Evolutionary conservation across 495 filamentous ascomycete genomes (phyloP), one percentile per base, ranked within the genome.

Genomic region (Neurospora sp.): DNA sequence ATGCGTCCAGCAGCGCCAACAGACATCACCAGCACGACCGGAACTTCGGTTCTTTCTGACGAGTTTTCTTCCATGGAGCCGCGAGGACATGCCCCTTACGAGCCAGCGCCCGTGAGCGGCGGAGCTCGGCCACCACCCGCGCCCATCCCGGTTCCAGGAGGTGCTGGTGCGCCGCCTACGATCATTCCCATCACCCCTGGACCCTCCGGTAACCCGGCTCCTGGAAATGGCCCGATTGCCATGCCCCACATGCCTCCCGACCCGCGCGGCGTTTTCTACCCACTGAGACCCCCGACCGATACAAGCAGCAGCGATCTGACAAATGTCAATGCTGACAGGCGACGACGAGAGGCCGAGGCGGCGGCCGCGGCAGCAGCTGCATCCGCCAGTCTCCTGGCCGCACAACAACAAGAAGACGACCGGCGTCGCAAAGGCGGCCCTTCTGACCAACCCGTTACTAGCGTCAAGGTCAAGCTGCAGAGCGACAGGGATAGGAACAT

Each of bases 401-500:
- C 79, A 3, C 76, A 82, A 72, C 81, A 65, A 4, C 53, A 65
- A 1, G 53, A 85, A 73, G 80, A 82, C 12, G 79, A 83, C 22
- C 72, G 73, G 6, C 77, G 76, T 10, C 82, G 81, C 44, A 81
- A 83, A 42, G 76, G 80, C 47, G 81, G 81, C 45, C 82, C 86
- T 14, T 80, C 83, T 18, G 87, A 87, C 14, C 87, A 89, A 20
- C 90, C 93, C 40, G 14, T 42, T 42, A 42, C 40, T 3, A 91
- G 89, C 71, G 89, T 96, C 69, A 93, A 93, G 81, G 86, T 97
- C 37, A 90, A 91, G 79, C 89, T 94, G 83, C 90, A 93, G 81
- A 87, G 90, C 70, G 91, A 97, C 75, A 79, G 80, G 31, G 90
- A 92, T 71, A 87, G 90, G 40, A 91, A 93, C 75, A 90, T 97